Percentiles rank a stretch among this genome's conserved stretches.
Conservation (phyloP, 2,329 filamentous ascomycete species). For the Nannizziopsis arthrosporioides region DNA sequence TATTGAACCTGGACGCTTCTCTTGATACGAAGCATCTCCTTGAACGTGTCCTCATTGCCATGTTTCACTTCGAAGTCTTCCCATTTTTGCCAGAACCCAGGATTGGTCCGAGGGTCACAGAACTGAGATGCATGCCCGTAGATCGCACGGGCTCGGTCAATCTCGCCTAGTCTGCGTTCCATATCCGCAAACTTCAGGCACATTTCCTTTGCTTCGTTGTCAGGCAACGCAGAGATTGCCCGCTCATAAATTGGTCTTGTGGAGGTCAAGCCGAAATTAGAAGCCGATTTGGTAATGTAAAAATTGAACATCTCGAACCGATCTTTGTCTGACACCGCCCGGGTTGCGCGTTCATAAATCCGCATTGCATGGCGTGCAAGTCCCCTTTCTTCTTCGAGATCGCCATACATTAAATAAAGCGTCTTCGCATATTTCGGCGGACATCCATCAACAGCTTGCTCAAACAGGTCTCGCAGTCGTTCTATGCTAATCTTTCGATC, state of each 20-base stretch:
- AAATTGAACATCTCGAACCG: constrained; percentile 97
- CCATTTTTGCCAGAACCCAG: constrained; percentile 92
- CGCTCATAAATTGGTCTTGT: constrained; percentile 93
- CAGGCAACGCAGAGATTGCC: constrained; percentile 84
- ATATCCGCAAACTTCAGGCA: constrained; percentile 98
- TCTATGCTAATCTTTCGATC: constrained; percentile 95
- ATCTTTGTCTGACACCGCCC: constrained; percentile 89
- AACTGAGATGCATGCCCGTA: constrained; percentile 96
- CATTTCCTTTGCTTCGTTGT: constrained; percentile 90
- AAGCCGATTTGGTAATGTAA: constrained; percentile 97
- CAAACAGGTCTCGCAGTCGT: constrained; percentile 83
- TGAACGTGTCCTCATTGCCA: constrained; percentile 98
- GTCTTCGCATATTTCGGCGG: constrained; percentile 93
- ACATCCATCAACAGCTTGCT: constrained; percentile 89
- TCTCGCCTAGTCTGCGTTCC: constrained; percentile 82
- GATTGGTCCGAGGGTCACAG: constrained; percentile 83
- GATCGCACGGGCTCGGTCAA: constrained; percentile 88
- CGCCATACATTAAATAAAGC: constrained; percentile 96
- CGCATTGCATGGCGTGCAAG: constrained; percentile 95
- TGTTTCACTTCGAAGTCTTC: constrained; percentile 95
- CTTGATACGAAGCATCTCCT: constrained; percentile 98
- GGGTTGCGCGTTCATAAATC: constrained; percentile 93
- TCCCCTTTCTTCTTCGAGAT: constrained; percentile 88
- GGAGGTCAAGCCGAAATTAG: constrained; percentile 92
- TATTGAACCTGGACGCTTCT: constrained; percentile 94